phyloP scores from a whole-genome alignment of 805 yeast species.

The Starmerella riodocensis region DNA sequence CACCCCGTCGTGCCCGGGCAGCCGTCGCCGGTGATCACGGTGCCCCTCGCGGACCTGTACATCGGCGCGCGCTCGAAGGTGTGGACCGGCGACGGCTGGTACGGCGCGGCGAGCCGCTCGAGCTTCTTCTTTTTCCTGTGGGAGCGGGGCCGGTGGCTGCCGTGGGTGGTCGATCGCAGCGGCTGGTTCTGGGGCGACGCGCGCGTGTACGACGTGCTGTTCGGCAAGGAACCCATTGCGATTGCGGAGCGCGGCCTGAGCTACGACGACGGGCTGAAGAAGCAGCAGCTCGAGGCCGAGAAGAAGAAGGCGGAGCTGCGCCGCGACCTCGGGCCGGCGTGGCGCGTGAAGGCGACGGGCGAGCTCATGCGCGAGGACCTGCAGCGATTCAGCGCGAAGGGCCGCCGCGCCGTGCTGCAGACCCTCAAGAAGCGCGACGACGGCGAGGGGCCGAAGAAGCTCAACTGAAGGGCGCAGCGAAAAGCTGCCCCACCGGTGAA shows the following conservation, averaged over 20 bases:
- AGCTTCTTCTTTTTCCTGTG: conserved; percentile 61
- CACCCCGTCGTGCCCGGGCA: conserved; percentile 66
- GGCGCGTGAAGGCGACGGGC: conserved; percentile 41
- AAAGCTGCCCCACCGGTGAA: too few species aligned
- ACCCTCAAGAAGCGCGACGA: conserved; percentile 7
- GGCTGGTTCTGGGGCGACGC: conserved; percentile 94
- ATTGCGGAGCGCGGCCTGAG: conserved; percentile 61
- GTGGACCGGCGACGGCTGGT: conserved; percentile 80
- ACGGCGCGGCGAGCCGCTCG: conserved; percentile 65
- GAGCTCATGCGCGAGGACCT: conserved; percentile 35
- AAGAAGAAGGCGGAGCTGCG: conserved; percentile 39
- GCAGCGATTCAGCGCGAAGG: conserved; percentile 22
- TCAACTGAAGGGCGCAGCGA: too few species aligned
- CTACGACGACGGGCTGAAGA: conserved; percentile 45
- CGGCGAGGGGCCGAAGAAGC: conserved; percentile 1
- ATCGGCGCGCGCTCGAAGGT: conserved; percentile 53
- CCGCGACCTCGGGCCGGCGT: conserved; percentile 45
- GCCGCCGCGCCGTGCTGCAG: conserved; percentile 19
- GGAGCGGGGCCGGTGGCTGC: conserved; percentile 41
- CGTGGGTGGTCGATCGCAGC: conserved; percentile 70
- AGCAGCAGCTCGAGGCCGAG: conserved; percentile 36
- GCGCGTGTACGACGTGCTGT: conserved; percentile 64
- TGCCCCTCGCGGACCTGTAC: conserved; percentile 44
- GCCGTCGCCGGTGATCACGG: conserved; percentile 60
- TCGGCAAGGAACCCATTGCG: conserved; percentile 66